Base-by-base conservation (phyloP, 306 rosid genomes). In the Trichosanthes cucumerina region DNA sequence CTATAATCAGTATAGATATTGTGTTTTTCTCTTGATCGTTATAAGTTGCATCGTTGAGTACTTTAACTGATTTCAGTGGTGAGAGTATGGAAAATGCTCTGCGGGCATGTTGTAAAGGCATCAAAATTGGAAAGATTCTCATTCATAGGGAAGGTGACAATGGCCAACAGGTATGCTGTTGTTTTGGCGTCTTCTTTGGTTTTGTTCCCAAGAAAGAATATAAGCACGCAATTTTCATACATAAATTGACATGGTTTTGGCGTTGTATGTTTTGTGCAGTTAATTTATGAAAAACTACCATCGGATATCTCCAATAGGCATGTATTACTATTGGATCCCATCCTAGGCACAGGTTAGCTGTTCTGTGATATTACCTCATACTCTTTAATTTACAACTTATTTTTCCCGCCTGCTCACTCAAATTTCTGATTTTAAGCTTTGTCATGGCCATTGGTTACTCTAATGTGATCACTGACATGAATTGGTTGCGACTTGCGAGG, bases 21-120 rank as follows among this genome's bases (percentile, higher is more conserved):
- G 59, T 75, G 23, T 72, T 77, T 70, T 36, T 23, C 39, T 77
- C 72, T 69, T 46, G 66, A 57, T 49, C 43, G n/a, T 68, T 60
- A 7, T 23, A 28, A 58, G 34, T 31, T 12, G 24, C 21, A 33
- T 36, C 21, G 8, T 63, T 36, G 36, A 64, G 36, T 78, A 59
- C 16, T 6, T 78, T 41, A 26, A 76, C 63, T 75, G 63, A 75
- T 82, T 53, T 72, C 88, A 96, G 99, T 75, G 99, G 99, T 60
- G 99, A 96, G 89, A 96, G 99, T 79, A 96, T 96, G 99, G 99
- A 96, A 85, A 96, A 96, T 85, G 99, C 99, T 80, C 82, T 96
- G 80, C 86, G 99, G 79, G 99, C 99, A 74, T 96, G 99, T 83
- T 96, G 99, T 87, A 93, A 93, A 87, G 99, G 98, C 49, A 96